phyloP scores from a whole-genome alignment of 495 filamentous ascomycete genomes.

The Geopyxis carbonaria region DNA sequence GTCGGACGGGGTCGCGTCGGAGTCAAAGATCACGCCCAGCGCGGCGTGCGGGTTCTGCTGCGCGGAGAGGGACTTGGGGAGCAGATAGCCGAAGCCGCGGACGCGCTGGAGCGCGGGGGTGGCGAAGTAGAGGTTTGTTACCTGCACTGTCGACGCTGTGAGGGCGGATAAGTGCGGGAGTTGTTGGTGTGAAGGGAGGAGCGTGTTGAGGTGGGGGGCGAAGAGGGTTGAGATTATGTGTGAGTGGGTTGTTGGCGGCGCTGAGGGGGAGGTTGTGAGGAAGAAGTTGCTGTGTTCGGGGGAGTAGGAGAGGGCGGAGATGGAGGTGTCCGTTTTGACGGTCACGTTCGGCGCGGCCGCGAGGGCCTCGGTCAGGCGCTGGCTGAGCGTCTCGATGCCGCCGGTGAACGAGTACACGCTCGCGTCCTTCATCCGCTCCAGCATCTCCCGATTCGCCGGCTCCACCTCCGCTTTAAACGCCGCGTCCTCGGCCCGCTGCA shows the following conservation, averaged over 20 bases:
- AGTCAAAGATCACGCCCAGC: constrained; percentile 85
- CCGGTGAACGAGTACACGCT: constrained; percentile 45
- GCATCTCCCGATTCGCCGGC: constrained; percentile 9
- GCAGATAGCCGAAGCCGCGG: constrained; percentile 77
- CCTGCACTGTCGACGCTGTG: constrained; percentile 64
- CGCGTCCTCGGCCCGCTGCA: constrained; percentile 12
- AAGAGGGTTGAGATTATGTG: constrained; percentile 58
- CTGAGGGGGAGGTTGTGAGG: neutral
- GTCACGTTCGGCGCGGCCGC: constrained; percentile 33
- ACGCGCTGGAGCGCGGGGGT: constrained; percentile 44
- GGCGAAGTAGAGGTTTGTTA: constrained; percentile 75
- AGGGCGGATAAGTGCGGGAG: constrained; percentile 33
- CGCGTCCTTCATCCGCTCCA: constrained; percentile 10
- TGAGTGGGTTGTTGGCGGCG: constrained; percentile 17
- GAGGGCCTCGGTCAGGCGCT: constrained; percentile 33
- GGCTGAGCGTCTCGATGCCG: constrained; percentile 39
- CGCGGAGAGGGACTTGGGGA: constrained; percentile 50
- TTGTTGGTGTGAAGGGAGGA: constrained; percentile 24
- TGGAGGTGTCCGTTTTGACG: constrained; percentile 32
- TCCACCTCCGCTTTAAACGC: constrained; percentile 6
- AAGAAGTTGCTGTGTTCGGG: constrained; percentile 1
- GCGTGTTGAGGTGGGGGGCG: constrained; percentile 27
- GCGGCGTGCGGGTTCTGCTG: constrained; percentile 66
- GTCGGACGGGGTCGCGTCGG: constrained; percentile 35
- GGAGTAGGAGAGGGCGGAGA: constrained; percentile 21